Evolutionary conservation across 495 filamentous ascomycete genomes (phyloP).

Genomic region (Cryomyces minteri): DNA sequence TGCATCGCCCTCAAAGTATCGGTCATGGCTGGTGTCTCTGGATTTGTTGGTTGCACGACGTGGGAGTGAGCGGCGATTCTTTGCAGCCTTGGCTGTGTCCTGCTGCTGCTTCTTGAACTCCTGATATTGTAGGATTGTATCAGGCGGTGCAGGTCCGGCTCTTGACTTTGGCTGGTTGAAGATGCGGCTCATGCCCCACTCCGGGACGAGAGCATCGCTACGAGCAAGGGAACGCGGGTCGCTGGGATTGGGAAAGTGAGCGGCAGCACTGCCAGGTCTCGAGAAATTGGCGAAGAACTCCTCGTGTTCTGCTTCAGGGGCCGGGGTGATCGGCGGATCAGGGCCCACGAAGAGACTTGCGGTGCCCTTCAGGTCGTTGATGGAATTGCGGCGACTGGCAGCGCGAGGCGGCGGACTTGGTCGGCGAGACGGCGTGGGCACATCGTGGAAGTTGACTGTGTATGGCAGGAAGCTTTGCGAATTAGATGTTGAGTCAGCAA

Average conservation of each 20-base stretch:
- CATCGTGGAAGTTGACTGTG: constrained; percentile 56
- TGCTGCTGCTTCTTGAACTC: constrained; percentile 9
- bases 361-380: constrained; percentile 23
- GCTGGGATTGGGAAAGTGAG: constrained; percentile 23
- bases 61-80: constrained; percentile 2
- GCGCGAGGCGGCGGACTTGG: constrained; percentile 1
- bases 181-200: constrained; percentile 44
- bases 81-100: constrained; percentile 14
- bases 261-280: constrained; percentile 16
- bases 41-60: constrained; percentile 4
- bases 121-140: constrained; percentile 48
- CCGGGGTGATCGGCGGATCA: constrained; percentile 40
- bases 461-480: constrained; percentile 66
- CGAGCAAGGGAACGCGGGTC: constrained; percentile 23
- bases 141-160: constrained; percentile 46
- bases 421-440: constrained; percentile 3
- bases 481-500: not conserved
- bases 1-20: constrained; percentile 42
- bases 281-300: constrained; percentile 35
- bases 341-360: constrained; percentile 13
- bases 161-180: constrained; percentile 60
- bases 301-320: constrained; percentile 39
- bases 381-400: constrained; percentile 7
- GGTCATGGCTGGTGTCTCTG: constrained; percentile 26
- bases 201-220: constrained; percentile 44